Evolutionary conservation across 108 stramenopile species (phyloP), one percentile per base, ranked within the genome.

Genomic region (Parietichytrium sp.): DNA sequence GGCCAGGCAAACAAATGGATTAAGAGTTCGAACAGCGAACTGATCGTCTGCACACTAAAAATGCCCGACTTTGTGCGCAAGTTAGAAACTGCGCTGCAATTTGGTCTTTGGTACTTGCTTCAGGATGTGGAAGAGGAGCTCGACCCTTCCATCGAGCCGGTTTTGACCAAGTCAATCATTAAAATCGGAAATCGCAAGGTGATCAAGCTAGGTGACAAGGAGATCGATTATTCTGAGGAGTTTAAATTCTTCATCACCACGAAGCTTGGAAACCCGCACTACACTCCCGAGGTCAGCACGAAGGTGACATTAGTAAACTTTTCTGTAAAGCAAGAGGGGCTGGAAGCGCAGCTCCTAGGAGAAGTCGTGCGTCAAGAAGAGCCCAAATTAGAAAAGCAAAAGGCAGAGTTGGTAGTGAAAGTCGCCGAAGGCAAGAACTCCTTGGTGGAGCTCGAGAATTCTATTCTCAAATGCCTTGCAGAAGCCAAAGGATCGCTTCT

Each of bases 1-100:
- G 86, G 86, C 15, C 91, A 92, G 86, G 91, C 91, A 23, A 92
- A 92, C 72, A 86, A 85, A 47, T 92, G 91, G 91, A 81, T 92
- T 31, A 84, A 85, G 81, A 85, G 83, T 8, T 85, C 90, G 87
- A 88, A 91, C 54, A 88, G 84, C 10, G 47, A 29, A 4, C 61
- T 92, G 48, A 48, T 72, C 15, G 85, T 92, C 13, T 85, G 88
- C 18, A 90, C 91, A 29, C 86, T 92, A 48, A 92, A 92, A 54
- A 87, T 82, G 54, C 88, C 87, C 47, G 88, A 90, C 78, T 88
- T 89, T 78, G 78, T 92, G 12, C 78, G 87, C 30, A 54, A 86
- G 30, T 81, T 92, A 20, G 91, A 89, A 23, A 88, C 82, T 27
- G 86, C 84, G 48, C 87, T 92, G 47, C 78, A 52, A 45, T 90